Conservation (phyloP, 2,329 filamentous ascomycete genomes). For the Pseudocercospora crystallina region DNA sequence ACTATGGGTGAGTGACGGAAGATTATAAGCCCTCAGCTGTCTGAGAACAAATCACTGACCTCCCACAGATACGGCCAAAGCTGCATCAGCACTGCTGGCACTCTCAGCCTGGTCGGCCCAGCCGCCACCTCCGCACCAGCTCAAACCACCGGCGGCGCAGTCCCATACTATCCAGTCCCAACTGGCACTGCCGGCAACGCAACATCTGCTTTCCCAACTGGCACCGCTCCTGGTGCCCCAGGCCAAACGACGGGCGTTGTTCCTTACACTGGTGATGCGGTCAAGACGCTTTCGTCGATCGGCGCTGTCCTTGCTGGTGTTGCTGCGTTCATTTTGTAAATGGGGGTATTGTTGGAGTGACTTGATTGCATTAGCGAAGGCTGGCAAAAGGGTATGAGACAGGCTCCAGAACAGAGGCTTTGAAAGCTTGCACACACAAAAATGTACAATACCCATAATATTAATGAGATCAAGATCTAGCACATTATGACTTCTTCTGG, state of each 20-base stretch:
- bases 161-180: neutral
- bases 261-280: constrained; percentile 11
- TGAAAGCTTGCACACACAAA: no score
- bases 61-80: no score
- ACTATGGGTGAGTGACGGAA: no score
- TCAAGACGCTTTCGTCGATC: neutral
- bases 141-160: neutral
- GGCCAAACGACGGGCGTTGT: neutral
- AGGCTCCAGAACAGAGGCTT: no score
- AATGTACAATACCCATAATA: no score
- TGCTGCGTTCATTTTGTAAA: constrained; percentile 11
- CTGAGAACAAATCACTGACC: no score
- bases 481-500: no score
- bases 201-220: neutral
- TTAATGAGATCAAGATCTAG: no score
- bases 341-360: no score
- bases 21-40: no score
- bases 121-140: neutral
- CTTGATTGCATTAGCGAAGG: no score
- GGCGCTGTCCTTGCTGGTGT: constrained; percentile 11
- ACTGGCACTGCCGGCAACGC: neutral
- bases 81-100: neutral
- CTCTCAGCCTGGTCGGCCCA: neutral
- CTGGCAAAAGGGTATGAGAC: no score
- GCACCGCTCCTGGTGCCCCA: neutral